Base-by-base conservation (phyloP, 768 basidiomycete species). In the Leccinum ochraceum region DNA sequence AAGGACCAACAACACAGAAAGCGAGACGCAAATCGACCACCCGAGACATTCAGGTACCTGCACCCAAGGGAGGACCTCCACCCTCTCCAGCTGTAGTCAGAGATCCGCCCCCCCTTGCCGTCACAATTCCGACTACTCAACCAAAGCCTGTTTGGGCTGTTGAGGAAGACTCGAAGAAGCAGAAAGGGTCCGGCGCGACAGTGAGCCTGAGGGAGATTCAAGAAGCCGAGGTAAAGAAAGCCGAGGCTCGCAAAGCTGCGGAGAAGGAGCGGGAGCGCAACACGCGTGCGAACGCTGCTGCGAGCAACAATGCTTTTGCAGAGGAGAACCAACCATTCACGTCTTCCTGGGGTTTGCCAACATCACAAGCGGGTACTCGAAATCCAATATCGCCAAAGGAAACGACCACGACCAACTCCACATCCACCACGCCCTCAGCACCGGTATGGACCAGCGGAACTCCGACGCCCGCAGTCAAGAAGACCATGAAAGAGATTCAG, bases 401-500 rank as follows among this genome's bases (percentile, higher is more conserved):
- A 60, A 53, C 67, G 10, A 63, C 68, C 13, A 62, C 67, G 8
- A 61, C 58, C 9, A 54, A 32, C 8, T 34, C 71, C 6, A 61
- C 73, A 17, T 68, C 83, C 34, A 59, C 74, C 30, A 67, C 74
- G 32, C 63, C 75, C 14, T 55, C 74, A 22, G 56, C 69, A 10
- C 82, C 86, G 16, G 93, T 92, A 20, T 96, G 94, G 93, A 89
- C 87, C 10, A 86, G 81, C 66, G 76, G 83, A 16, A 76, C 75
- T 26, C 87, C 86, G 69, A 74, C 81, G 7, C 77, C 77, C 10
- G 71, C 79, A 3, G 71, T 82, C 7, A 95, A 94, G 80, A 97
- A 94, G 81, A 92, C 92, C 2, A 89, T 99, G 88, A 98, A 96
- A 79, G 95, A 99, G 78, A 99, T 99, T 44, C 93, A 96, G 70